Conservation (phyloP, 1,284 basidiomycete genomes). For the Ganoderma sp. region DNA sequence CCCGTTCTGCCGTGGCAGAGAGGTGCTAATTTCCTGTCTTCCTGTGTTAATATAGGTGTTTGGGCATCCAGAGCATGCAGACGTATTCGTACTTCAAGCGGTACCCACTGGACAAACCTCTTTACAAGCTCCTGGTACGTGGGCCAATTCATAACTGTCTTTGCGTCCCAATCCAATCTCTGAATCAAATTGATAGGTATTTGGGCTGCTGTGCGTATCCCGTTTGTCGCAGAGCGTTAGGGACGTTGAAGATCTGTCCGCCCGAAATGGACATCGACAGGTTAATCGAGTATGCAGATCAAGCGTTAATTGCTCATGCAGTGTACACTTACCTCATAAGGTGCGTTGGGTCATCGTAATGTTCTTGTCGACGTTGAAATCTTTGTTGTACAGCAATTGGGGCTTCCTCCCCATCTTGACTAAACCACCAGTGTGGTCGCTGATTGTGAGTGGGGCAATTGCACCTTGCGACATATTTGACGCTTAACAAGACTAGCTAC, state of each 20-base stretch:
- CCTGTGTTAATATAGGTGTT: slow-evolving; percentile 40
- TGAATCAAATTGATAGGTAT: slow-evolving; percentile 44
- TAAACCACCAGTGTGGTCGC: slow-evolving; percentile 57
- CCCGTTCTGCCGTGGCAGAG: too few species aligned
- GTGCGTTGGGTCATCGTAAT: slow-evolving; percentile 19
- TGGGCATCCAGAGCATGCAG: slow-evolving; percentile 60
- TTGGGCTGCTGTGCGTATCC: slow-evolving; percentile 49
- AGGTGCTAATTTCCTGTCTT: slow-evolving; percentile 4
- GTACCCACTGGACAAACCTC: slow-evolving; percentile 57
- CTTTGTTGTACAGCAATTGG: slow-evolving; percentile 49
- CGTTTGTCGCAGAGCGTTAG: background rate
- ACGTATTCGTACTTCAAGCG: slow-evolving; percentile 58
- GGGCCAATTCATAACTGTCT: background rate
- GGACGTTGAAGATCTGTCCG: slow-evolving; percentile 5
- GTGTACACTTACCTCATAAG: slow-evolving; percentile 57
- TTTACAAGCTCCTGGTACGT: slow-evolving; percentile 64
- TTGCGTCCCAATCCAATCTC: too few species aligned
- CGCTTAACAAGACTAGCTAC: slow-evolving; percentile 47
- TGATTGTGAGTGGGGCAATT: slow-evolving; percentile 51
- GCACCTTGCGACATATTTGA: background rate
- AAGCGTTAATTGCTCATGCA: slow-evolving; percentile 58
- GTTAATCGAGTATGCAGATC: slow-evolving; percentile 56
- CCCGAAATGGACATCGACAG: slow-evolving; percentile 39
- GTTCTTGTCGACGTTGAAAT: background rate
- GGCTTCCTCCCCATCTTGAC: slow-evolving; percentile 49